phyloP scores from a whole-genome alignment of 257 asterid species.

The Datura wrightii region DNA sequence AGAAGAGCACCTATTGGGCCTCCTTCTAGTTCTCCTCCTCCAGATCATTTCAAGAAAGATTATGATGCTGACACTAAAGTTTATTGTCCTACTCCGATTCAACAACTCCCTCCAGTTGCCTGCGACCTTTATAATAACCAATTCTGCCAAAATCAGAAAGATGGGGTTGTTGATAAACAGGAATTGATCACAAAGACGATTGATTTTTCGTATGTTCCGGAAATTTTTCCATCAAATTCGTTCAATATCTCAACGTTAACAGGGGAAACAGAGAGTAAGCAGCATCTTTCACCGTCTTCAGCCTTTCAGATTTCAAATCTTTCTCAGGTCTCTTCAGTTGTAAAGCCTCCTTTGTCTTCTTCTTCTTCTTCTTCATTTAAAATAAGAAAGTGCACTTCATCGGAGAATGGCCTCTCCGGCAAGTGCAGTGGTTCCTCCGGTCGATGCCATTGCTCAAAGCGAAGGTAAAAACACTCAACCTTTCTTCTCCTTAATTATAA shows the following conservation, averaged over 20 bases:
- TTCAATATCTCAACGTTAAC: constrained; percentile 58
- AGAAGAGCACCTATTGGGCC: constrained; percentile 60
- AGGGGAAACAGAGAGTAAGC: constrained; percentile 55
- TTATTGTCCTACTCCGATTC: constrained; percentile 86
- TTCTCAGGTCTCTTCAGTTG: constrained; percentile 62
- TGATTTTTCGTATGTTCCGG: constrained; percentile 59
- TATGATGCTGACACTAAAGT: constrained; percentile 38
- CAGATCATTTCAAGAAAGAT: constrained; percentile 30
- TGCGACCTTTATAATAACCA: not conserved
- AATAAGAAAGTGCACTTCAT: constrained; percentile 61
- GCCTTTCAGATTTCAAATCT: constrained; percentile 39
- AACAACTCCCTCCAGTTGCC: constrained; percentile 55
- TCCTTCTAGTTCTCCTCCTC: constrained; percentile 31
- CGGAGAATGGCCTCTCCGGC: constrained; percentile 70
- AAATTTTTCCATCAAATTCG: constrained; percentile 52
- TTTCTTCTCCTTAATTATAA: not conserved
- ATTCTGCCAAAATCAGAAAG: constrained; percentile 32
- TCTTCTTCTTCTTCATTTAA: constrained; percentile 57
- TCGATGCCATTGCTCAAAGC: constrained; percentile 85
- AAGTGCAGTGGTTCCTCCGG: constrained; percentile 76
- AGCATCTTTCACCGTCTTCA: not conserved
- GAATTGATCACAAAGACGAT: constrained; percentile 48
- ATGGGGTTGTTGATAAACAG: constrained; percentile 7
- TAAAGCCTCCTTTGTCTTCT: constrained; percentile 74
- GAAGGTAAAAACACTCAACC: constrained; percentile 47